Percentiles rank a stretch among this genome's conserved stretches.
Evolutionary conservation across 2,329 filamentous ascomycete genomes (phyloP).

Genomic region (Colletotrichum tropicicola): DNA sequence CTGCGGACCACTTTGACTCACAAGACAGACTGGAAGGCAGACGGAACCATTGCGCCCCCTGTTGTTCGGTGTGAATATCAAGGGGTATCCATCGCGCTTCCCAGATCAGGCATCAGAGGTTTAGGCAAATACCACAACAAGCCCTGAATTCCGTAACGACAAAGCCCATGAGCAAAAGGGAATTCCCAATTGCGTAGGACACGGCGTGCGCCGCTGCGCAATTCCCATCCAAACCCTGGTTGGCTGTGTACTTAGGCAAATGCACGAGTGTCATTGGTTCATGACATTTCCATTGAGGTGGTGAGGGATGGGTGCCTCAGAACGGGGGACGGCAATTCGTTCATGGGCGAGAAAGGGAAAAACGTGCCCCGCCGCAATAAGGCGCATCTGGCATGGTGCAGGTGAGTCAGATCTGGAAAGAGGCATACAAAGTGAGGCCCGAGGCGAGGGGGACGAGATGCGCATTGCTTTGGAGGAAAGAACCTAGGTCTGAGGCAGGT

Average conservation of each 20-base stretch:
- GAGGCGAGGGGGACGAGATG: background rate
- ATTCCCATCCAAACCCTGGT: background rate
- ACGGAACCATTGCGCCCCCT: background rate
- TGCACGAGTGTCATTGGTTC: background rate
- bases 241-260: background rate
- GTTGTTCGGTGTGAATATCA: background rate
- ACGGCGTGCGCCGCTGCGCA: no score
- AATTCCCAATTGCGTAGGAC: background rate
- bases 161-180: background rate
- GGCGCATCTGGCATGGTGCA: background rate
- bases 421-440: background rate
- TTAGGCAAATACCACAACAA: background rate
- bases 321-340: background rate
- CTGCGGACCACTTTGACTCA: background rate
- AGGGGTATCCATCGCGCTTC: background rate
- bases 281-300: background rate
- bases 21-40: slow-evolving; percentile 5
- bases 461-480: no score
- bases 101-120: background rate
- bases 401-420: background rate
- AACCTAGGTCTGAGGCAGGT: no score
- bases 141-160: background rate
- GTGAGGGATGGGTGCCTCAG: background rate
- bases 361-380: background rate
- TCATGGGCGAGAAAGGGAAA: background rate